Conservation (phyloP, 371 early-diverging fungal species). For the Dichotomocladium elegans region DNA sequence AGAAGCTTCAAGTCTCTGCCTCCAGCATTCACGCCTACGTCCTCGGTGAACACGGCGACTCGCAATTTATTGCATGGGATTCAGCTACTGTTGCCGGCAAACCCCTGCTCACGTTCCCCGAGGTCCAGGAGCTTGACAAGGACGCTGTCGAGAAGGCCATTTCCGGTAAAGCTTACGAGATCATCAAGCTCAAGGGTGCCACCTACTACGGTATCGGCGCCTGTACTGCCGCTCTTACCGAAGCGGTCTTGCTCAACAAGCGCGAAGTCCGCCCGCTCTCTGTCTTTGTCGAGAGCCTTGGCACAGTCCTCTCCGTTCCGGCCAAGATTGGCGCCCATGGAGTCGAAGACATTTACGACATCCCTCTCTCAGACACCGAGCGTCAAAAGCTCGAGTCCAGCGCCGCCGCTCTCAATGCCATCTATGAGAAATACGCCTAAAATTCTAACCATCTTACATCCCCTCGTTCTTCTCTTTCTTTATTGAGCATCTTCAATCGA, state of each 20-base stretch:
- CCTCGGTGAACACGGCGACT: slow-evolving; percentile 88
- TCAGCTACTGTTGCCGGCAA: slow-evolving; percentile 72
- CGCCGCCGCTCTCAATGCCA: slow-evolving; percentile 29
- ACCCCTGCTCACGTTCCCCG: slow-evolving; percentile 63
- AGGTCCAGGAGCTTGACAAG: slow-evolving; percentile 52
- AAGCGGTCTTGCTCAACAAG: slow-evolving; percentile 64
- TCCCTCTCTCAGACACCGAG: slow-evolving; percentile 58
- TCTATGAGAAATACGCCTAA: slow-evolving; percentile 9
- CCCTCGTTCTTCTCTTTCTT: no score
- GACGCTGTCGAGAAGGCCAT: slow-evolving; percentile 53
- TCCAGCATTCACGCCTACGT: slow-evolving; percentile 78
- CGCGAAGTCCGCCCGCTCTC: slow-evolving; percentile 64
- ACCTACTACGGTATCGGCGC: slow-evolving; percentile 89
- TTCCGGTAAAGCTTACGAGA: slow-evolving; percentile 75
- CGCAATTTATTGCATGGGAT: slow-evolving; percentile 82
- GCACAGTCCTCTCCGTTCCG: slow-evolving; percentile 69
- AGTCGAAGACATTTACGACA: slow-evolving; percentile 61
- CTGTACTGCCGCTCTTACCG: slow-evolving; percentile 68
- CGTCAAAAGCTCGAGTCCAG: slow-evolving; percentile 29
- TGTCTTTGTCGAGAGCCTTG: slow-evolving; percentile 57
- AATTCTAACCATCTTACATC: no score
- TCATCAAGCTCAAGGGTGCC: slow-evolving; percentile 83
- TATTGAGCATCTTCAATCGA: neutral
- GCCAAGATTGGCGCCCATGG: slow-evolving; percentile 70
- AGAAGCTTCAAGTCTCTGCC: slow-evolving; percentile 58